Conservation (phyloP, 2,329 filamentous ascomycete species). For the Botryotinia calthae region DNA sequence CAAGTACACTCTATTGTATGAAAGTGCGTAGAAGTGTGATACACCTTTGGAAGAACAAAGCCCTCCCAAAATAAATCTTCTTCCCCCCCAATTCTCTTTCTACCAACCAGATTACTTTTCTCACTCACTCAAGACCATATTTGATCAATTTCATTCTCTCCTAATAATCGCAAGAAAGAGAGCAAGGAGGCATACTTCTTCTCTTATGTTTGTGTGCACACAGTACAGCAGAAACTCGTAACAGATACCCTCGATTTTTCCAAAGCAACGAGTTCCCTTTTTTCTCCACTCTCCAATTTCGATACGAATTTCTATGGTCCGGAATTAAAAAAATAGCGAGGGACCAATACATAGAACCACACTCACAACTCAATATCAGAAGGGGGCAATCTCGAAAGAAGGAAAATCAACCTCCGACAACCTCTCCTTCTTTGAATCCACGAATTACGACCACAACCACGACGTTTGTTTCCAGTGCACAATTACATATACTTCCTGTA, state of each 20-base stretch:
- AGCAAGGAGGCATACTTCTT: background rate
- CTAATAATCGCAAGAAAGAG: background rate
- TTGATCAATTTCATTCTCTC: background rate
- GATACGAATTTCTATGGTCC: slow-evolving; percentile 18
- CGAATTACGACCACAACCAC: slow-evolving; percentile 8
- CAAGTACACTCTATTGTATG: background rate
- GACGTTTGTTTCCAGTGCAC: slow-evolving; percentile 12
- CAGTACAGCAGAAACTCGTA: background rate
- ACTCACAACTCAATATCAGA: slow-evolving; percentile 4
- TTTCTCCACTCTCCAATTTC: slow-evolving; percentile 18
- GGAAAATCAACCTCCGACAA: background rate
- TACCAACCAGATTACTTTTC: background rate
- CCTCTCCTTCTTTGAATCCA: background rate
- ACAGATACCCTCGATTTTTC: background rate
- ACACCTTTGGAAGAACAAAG: slow-evolving; percentile 7
- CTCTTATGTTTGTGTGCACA: background rate
- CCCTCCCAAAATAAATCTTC: background rate
- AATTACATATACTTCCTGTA: background rate
- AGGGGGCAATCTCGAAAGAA: slow-evolving; percentile 12
- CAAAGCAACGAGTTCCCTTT: slow-evolving; percentile 6
- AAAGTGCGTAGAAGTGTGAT: background rate
- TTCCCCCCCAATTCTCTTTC: background rate
- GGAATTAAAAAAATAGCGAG: slow-evolving; percentile 15
- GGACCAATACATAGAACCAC: slow-evolving; percentile 7
- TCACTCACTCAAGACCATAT: background rate